phyloP scores from a whole-genome alignment of 139 green algal species.

The Nannochloris sp. region DNA sequence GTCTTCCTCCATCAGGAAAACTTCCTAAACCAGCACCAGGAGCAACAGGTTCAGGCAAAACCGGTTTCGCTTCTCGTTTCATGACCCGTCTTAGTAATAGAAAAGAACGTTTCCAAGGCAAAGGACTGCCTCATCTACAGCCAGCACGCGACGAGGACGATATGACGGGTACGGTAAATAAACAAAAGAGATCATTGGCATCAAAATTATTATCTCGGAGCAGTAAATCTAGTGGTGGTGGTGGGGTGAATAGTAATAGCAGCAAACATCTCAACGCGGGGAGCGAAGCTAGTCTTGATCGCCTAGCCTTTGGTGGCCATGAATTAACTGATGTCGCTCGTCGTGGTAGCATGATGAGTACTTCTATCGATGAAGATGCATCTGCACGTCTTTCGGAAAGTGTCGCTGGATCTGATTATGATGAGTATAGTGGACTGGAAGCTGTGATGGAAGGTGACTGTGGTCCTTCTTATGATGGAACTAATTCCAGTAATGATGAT shows the following conservation, averaged over 20 bases:
- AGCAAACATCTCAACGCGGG: no score
- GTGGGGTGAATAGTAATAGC: not conserved
- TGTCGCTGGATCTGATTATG: no score
- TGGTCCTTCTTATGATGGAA: no score
- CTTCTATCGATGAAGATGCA: no score
- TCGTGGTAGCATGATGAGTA: no score
- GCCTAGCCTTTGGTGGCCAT: conserved; percentile 23
- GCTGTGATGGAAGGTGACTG: no score
- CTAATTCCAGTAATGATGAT: no score
- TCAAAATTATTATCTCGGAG: conserved; percentile 13
- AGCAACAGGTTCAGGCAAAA: no score
- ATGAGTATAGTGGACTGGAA: no score
- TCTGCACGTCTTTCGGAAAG: no score
- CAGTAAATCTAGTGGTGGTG: not conserved
- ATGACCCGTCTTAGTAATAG: conserved; percentile 34
- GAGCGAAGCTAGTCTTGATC: conserved; percentile 10
- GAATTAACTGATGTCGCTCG: not conserved
- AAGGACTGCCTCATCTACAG: conserved; percentile 6
- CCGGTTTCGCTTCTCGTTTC: conserved; percentile 34
- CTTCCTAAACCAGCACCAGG: no score
- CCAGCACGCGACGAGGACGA: conserved; percentile 7
- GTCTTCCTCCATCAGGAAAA: no score
- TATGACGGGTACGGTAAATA: not conserved
- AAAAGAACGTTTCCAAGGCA: conserved; percentile 37
- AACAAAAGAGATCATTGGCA: conserved; percentile 21